phyloP scores from a whole-genome alignment of 192 early-diverging fungal genomes.

The Chytriomyces confervae region DNA sequence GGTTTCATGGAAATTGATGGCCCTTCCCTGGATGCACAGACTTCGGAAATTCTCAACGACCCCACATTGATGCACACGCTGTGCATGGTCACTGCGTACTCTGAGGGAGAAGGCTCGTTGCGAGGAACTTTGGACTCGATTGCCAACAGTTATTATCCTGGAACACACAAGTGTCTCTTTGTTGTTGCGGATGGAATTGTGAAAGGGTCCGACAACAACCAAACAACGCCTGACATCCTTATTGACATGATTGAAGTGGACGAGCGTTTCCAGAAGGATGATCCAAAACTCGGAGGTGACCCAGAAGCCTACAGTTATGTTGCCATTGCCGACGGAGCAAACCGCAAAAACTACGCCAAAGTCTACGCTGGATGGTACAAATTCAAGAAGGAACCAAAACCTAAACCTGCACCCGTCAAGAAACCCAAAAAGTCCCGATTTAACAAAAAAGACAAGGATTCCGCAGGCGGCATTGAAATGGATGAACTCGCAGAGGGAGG shows the following conservation, averaged over 20 bases:
- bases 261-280: slow-evolving; percentile 51
- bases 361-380: slow-evolving; percentile 91
- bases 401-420: not conserved
- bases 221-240: slow-evolving; percentile 83
- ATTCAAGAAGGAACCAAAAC: slow-evolving; percentile 6
- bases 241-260: slow-evolving; percentile 76
- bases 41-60: slow-evolving; percentile 47
- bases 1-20: slow-evolving; percentile 46
- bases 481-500: slow-evolving; percentile 3
- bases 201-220: slow-evolving; percentile 81
- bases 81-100: slow-evolving; percentile 89
- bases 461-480: slow-evolving; percentile 9
- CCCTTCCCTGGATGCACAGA: slow-evolving; percentile 39
- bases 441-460: slow-evolving; percentile 9
- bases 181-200: slow-evolving; percentile 90
- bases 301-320: slow-evolving; percentile 78
- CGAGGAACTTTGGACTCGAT: slow-evolving; percentile 86
- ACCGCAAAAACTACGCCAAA: slow-evolving; percentile 91
- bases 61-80: slow-evolving; percentile 58
- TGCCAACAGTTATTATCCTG: slow-evolving; percentile 80
- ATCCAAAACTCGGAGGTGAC: slow-evolving; percentile 48
- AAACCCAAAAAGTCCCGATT: slow-evolving; percentile 29
- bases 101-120: slow-evolving; percentile 80
- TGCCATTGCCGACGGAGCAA: slow-evolving; percentile 90
- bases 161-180: slow-evolving; percentile 84